Evolutionary conservation across 495 filamentous ascomycete genomes (phyloP).

Genomic region (Cercophora sp.): DNA sequence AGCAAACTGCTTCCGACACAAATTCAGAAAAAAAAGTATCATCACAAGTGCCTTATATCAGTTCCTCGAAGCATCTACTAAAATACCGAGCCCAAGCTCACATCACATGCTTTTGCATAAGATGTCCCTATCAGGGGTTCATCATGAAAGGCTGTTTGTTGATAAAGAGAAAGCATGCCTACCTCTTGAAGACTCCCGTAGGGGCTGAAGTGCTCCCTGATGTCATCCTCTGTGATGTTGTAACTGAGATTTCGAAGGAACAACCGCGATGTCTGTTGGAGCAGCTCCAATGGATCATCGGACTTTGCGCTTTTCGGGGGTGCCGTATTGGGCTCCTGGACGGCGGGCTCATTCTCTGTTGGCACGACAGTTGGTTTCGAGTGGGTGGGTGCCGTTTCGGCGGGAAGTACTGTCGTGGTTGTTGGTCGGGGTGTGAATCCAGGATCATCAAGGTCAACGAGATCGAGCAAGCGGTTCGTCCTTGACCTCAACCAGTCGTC

Average conservation of each 20-base stretch:
- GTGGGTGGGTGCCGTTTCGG: not conserved
- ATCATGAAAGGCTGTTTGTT: conserved; percentile 62
- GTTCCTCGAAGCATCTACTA: conserved; percentile 60
- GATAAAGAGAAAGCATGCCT: conserved; percentile 37
- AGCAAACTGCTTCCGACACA: conserved; percentile 23
- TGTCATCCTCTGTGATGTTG: conserved; percentile 68
- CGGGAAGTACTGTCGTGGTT: conserved; percentile 10
- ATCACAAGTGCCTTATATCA: conserved; percentile 34
- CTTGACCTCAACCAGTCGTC: conserved; percentile 90
- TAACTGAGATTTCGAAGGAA: conserved; percentile 91
- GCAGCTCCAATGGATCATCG: conserved; percentile 41
- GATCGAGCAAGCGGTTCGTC: conserved; percentile 83
- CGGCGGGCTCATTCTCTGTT: not conserved
- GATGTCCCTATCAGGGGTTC: conserved; percentile 99
- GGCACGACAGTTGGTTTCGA: not conserved
- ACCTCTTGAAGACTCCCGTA: conserved; percentile 86
- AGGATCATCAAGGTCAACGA: conserved; percentile 60
- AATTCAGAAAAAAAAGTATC: conserved; percentile 19
- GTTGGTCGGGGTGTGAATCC: conserved; percentile 22
- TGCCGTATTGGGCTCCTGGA: conserved; percentile 16
- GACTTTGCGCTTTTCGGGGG: conserved; percentile 23
- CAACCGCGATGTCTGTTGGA: conserved; percentile 61
- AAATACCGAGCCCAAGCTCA: conserved; percentile 57
- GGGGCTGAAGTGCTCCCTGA: conserved; percentile 62
- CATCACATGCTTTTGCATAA: conserved; percentile 67